Conservation (phyloP, 495 filamentous ascomycete genomes). For the Pyronema domesticum region DNA sequence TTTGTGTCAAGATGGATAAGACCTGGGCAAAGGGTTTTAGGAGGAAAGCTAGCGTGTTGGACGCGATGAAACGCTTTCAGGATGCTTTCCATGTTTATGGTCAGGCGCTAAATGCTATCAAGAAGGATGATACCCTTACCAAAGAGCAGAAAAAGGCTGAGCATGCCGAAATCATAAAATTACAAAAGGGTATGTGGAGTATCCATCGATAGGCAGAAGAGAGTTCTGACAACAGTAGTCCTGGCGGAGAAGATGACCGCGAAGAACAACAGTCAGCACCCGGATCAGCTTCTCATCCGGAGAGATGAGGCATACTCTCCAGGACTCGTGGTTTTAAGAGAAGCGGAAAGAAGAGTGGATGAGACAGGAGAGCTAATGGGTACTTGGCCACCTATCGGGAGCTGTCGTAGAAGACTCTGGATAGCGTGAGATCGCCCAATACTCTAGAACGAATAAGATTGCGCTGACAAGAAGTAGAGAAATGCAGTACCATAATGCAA, state of each 20-base stretch:
- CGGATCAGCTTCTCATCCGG: not conserved
- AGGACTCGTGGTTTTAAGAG: conserved; percentile 14
- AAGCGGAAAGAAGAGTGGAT: conserved; percentile 13
- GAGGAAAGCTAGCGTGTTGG: conserved; percentile 18
- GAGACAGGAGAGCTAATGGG: conserved; percentile 12
- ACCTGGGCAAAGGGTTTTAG: conserved; percentile 20
- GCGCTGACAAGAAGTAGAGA: conserved; percentile 12
- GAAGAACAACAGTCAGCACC: not conserved
- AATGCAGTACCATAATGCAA: conserved; percentile 23
- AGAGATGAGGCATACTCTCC: conserved; percentile 6
- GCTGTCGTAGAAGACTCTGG: conserved; percentile 18
- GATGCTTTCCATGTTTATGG: conserved; percentile 11
- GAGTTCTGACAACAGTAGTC: too few species aligned
- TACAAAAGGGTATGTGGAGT: conserved; percentile 8
- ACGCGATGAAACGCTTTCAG: conserved; percentile 11
- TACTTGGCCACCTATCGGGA: conserved; percentile 21
- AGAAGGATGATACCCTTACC: conserved; percentile 1
- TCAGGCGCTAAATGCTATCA: conserved; percentile 11
- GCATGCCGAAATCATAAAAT: conserved; percentile 11
- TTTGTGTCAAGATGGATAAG: conserved; percentile 15
- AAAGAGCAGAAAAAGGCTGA: conserved; percentile 12
- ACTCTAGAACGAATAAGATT: not conserved
- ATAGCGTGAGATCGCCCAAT: conserved; percentile 12
- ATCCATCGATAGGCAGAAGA: too few species aligned
- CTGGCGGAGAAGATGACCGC: too few species aligned